Conservation (phyloP, 1,139 yeast species). For the Diutina neorugosa region DNA sequence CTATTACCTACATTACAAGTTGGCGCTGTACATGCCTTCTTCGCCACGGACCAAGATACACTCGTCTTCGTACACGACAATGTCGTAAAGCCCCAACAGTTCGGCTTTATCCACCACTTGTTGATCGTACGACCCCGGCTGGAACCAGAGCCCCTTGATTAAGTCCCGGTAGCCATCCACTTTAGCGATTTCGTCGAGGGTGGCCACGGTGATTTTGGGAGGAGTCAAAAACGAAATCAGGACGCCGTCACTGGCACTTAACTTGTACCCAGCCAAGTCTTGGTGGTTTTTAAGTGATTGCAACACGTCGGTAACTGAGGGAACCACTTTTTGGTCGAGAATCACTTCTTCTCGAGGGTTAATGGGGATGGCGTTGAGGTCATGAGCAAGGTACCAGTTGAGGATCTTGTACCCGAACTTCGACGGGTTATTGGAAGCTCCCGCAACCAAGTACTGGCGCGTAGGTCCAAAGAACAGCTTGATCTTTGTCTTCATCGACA, state of each 20-base stretch:
- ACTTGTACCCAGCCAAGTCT: conserved; percentile 16
- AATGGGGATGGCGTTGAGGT: conserved; percentile 52
- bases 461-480: conserved; percentile 38
- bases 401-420: conserved; percentile 67
- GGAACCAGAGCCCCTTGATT: conserved; percentile 65
- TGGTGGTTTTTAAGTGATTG: conserved; percentile 13
- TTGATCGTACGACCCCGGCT: conserved; percentile 63
- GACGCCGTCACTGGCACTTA: conserved; percentile 27
- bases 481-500: conserved; percentile 30
- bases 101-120: conserved; percentile 35
- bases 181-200: conserved; percentile 30
- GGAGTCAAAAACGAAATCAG: conserved; percentile 65
- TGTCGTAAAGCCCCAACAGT: conserved; percentile 27
- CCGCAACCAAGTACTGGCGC: conserved; percentile 56
- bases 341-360: conserved; percentile 44
- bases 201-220: conserved; percentile 41
- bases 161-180: conserved; percentile 18
- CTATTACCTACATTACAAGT: too few species aligned
- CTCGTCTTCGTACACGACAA: conserved; percentile 45
- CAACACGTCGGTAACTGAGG: conserved; percentile 23
- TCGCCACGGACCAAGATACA: conserved; percentile 68
- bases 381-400: conserved; percentile 51
- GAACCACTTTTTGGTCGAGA: conserved; percentile 29
- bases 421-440: conserved; percentile 54
- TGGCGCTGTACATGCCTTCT: conserved; percentile 22